Evolutionary conservation across 768 basidiomycete species (phyloP), one percentile per base, ranked within the genome.

Genomic region (Boletus sensibilis): DNA sequence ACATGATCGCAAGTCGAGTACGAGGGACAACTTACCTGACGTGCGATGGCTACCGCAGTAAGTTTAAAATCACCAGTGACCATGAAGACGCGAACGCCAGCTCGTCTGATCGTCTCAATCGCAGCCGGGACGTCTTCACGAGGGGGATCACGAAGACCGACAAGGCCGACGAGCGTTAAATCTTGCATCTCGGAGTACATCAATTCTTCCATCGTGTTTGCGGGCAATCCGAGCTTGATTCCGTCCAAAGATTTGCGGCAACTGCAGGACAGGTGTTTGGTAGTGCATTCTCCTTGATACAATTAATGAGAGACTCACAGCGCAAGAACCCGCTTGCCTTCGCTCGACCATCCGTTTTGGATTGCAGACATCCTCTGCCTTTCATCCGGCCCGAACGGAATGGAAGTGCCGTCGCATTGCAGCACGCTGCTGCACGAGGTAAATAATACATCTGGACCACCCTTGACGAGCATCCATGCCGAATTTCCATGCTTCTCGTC

Each of bases 101-200:
- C 83, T 40, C 74, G 62, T 43, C 77, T 69, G 64, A 79, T 81
- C 45, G 76, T 73, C 18, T 69, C 61, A 2, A 85, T 79, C 13
- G 83, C 79, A 6, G 66, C 70, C 1, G 75, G 70, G 6, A 78
- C 78, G 40, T 83, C 79, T 5, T 75, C 75, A 18, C 83, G 77
- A n/a, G 82, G 83, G 14, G 83, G 83, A 58, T 85, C 84, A 60
- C 77, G 76, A 57, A 85, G 75, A n/a, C 77, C 82, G 18, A 79
- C 74, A 1, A 85, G 75, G 13, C 81, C 81, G 9, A 82, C 69
- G 55, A 84, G 74, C 4, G 72, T 77, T 57, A 83, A 71, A 33
- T 71, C 74, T 18, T 65, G 45, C 53, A 66, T 73, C 67, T 60
- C 79, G 54, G 52, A 67, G 58, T 65, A 75, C 64, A 74, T 75